Conservation (phyloP, 2,329 filamentous ascomycete species). For the Ceratocystis eucalypticola region DNA sequence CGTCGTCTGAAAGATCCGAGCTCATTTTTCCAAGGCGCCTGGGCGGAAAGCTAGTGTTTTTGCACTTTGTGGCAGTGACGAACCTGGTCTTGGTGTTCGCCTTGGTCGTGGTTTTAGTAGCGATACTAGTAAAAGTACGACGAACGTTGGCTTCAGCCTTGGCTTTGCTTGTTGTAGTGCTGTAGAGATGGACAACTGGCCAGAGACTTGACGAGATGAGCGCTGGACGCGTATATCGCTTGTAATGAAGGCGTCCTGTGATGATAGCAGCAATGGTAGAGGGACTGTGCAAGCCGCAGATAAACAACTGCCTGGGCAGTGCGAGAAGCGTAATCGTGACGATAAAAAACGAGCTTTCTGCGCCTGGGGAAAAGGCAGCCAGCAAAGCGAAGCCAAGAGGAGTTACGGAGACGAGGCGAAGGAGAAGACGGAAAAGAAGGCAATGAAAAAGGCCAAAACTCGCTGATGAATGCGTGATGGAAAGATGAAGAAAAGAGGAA, state of each 20-base stretch:
- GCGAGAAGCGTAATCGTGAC: not conserved
- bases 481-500: not conserved
- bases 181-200: not conserved
- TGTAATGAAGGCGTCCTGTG: not conserved
- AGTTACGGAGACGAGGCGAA: conserved; percentile 25
- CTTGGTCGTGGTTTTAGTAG: not conserved
- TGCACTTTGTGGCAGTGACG: not conserved
- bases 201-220: not conserved
- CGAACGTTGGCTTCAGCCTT: not conserved
- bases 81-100: not conserved
- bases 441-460: not conserved
- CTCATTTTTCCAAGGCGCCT: conserved; percentile 19
- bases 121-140: no score
- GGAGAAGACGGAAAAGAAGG: not conserved
- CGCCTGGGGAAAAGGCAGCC: conserved; percentile 21
- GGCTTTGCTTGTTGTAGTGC: not conserved
- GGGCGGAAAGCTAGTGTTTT: conserved; percentile 15
- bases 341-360: not conserved
- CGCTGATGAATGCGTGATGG: not conserved
- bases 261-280: not conserved
- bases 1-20: conserved; percentile 52
- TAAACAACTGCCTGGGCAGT: not conserved
- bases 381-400: conserved; percentile 25
- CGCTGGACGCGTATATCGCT: not conserved
- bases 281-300: not conserved